Base-by-base conservation (phyloP, 441 rosid species). In the Daphne laureola region DNA sequence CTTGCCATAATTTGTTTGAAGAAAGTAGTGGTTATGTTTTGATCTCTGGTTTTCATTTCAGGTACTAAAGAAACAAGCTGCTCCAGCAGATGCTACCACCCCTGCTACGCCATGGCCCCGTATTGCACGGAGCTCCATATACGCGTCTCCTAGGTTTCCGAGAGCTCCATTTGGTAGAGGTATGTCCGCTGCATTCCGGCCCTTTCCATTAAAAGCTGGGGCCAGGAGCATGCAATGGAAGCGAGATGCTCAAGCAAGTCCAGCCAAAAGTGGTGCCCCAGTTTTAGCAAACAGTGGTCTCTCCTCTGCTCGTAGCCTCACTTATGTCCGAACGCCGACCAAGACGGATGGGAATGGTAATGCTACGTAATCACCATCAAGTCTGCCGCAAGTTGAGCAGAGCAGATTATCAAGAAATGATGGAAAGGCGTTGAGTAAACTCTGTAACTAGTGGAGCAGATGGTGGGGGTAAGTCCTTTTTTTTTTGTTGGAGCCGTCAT, bases 211-310 rank as follows among this genome's bases (percentile, higher is more conserved):
- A 45, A 92, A 82, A 70, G 70, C 60, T 15, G 96, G 98, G 65
- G 81, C 83, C 36, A 73, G 99, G 73, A 94, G 96, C 62, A 66
- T 85, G 69, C 99, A 94, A 67, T 94, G 99, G 99, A 94, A 81
- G 68, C 89, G 96, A 8, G 95, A 83, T 60, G 63, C 77, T n/a
- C 87, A 72, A 46, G 58, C 55, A 58, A 46, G 66, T 43, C 49
- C 78, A n/a, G 65, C 86, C 0, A 87, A 79, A 18, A 57, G 59
- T 18, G 73, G 70, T 55, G 64, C 69, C 57, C 55, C 71, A 4
- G 64, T 45, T 40, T 45, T 73, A 17, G 71, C 64, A 57, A 74
- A 23, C 55, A 58, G 40, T 36, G 50, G 61, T 44, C 57, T 81
- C 21, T 70, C 73, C 11, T 47, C 60, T 50, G 53, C 75, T 47